phyloP scores from a whole-genome alignment of 305 asterid species.

The Ajuga reptans region DNA sequence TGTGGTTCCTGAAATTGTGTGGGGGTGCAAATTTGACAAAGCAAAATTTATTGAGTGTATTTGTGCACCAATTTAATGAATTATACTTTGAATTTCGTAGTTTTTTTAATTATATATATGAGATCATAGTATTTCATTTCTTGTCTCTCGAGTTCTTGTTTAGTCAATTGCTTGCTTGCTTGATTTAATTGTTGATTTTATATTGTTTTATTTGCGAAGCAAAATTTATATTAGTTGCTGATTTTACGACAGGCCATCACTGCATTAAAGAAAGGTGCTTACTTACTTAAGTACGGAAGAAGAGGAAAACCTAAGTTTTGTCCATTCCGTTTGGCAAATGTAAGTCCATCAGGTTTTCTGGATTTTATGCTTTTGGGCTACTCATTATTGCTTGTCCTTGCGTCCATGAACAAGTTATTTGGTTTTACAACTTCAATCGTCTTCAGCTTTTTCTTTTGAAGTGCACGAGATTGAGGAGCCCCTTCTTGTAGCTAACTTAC shows the following conservation, averaged over 20 bases:
- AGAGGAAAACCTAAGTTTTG: constrained; percentile 93
- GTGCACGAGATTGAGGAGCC: neutral
- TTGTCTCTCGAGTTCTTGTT: neutral
- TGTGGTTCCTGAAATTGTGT: neutral
- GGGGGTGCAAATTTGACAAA: neutral
- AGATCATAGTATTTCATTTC: neutral
- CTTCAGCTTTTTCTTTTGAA: neutral
- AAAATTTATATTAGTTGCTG: constrained; percentile 25
- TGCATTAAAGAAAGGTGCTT: constrained; percentile 83
- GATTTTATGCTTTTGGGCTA: constrained; percentile 3
- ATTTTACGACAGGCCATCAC: constrained; percentile 65
- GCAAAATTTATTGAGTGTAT: neutral
- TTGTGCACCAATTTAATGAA: neutral
- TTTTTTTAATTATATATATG: neutral
- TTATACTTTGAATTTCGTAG: neutral
- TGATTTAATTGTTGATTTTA: neutral
- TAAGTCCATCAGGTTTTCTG: constrained; percentile 27
- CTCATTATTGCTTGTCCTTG: constrained; percentile 8
- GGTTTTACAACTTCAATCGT: neutral
- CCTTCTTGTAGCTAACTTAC: neutral
- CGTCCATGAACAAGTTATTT: constrained; percentile 3
- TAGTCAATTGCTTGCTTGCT: neutral
- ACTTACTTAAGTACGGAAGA: constrained; percentile 80
- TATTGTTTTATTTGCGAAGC: neutral
- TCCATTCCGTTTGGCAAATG: constrained; percentile 83